Base-by-base conservation (phyloP, 2,329 filamentous ascomycete species). In the Orbilia brochopaga region DNA sequence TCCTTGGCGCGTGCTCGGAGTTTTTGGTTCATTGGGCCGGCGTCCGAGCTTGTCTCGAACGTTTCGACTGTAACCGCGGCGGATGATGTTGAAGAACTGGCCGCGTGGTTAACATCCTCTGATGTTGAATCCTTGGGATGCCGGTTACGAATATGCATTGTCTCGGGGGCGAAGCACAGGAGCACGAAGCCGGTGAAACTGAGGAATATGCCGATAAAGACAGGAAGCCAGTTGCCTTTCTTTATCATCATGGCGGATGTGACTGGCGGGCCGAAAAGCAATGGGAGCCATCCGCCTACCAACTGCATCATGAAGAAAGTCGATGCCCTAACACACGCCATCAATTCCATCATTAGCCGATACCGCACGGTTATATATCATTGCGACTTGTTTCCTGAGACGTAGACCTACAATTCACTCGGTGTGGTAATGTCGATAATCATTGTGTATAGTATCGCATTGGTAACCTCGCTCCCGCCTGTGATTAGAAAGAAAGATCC, bases 281-380 rank as follows among this genome's bases (percentile, higher is more conserved):
- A 42, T 8, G 67, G 67, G 3, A 44, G 13, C 50, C 62, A 65
- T 19, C 55, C 19, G 8, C 67, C 67, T 17, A 32, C 60, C 17
- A 72, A 42, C 40, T 72, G 67, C 42, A 72, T 30, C 5, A 60
- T 72, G 24, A 72, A 72, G 35, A 72, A 60, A 11, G 60, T 72
- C 1, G 67, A 72, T 1, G 67, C 60, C 30, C 65, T 70, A 24
- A 27, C 6, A 52, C 15, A 19, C 15, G 10, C 13, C 27, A 24
- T 30, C n/a, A 30, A 23, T 40, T 7, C 11, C 7, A 52, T 8
- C 17, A 13, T 35, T 4, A 21, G 15, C 17, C 17, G 32, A 8
- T 8, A 21, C 3, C 13, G 5, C 27, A 52, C 11, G 35, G n/a
- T 17, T 40, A 35, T 56, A 40, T 23, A 23, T 54, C 35, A n/a